These are phyloP conservation scores for Lactarius sanguifluus DNA, from an alignment of 768 basidiomycete genomes.

Conservation along the genomic window DNA sequence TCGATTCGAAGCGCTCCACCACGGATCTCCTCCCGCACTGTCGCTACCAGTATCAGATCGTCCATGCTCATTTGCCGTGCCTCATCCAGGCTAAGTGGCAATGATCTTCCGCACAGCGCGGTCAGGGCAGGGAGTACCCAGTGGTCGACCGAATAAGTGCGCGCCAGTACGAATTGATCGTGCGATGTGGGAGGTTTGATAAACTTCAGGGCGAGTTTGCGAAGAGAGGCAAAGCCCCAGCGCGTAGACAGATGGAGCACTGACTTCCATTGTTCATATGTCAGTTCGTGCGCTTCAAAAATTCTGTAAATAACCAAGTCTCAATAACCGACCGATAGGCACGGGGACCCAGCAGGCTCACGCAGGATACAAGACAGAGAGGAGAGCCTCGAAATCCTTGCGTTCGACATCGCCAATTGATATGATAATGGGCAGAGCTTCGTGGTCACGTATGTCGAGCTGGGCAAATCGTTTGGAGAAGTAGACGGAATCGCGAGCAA, in stretches of 20 bases:
- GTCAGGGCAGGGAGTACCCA: conserved; percentile 9
- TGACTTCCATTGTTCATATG: conserved; percentile 19
- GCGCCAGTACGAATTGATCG: conserved; percentile 13
- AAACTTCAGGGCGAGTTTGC: conserved; percentile 15
- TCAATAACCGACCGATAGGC: background rate
- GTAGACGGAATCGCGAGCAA: conserved; percentile 26
- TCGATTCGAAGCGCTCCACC: background rate
- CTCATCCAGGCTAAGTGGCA: conserved; percentile 8
- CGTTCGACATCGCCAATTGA: conserved; percentile 17
- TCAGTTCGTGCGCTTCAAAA: conserved; percentile 4
- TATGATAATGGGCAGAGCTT: conserved; percentile 15
- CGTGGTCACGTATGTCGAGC: conserved; percentile 21
- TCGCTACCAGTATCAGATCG: background rate
- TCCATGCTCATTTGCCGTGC: conserved; percentile 4
- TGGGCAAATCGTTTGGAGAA: conserved; percentile 22
- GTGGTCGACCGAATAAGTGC: conserved; percentile 6
- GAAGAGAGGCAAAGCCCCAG: conserved; percentile 24
- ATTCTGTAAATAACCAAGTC: background rate
- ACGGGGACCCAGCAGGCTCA: conserved; percentile 5
- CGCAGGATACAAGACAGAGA: conserved; percentile 29
- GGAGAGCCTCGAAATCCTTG: conserved; percentile 28
- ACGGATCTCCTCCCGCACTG: conserved; percentile 15
- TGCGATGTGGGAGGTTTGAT: conserved; percentile 9
- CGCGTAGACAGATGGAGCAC: conserved; percentile 19
- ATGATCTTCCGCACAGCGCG: conserved; percentile 7